Conservation (phyloP, 1,284 basidiomycete genomes). For the Ustilago tritici region DNA sequence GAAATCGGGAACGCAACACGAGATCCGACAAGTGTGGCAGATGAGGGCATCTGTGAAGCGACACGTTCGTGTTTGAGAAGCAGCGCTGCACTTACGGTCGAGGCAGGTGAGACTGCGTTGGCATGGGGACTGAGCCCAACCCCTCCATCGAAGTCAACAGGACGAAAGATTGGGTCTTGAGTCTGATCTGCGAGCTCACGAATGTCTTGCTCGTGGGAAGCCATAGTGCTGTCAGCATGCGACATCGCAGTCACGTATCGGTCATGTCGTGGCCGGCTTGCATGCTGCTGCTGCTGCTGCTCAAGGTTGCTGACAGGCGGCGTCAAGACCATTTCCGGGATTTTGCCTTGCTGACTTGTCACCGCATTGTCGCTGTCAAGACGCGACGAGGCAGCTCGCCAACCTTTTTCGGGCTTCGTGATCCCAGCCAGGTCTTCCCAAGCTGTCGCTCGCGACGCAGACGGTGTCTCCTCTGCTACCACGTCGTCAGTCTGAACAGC, state of each 20-base stretch:
- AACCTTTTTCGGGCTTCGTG: background rate
- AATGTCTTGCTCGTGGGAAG: background rate
- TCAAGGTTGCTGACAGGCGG: background rate
- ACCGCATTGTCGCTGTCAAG: background rate
- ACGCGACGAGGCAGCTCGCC: background rate
- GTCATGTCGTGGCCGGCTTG: slow-evolving; percentile 9
- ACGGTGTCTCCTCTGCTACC: background rate
- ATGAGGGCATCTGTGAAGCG: slow-evolving; percentile 11
- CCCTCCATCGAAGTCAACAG: background rate
- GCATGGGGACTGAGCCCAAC: background rate
- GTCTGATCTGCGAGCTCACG: background rate
- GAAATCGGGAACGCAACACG: slow-evolving; percentile 6
- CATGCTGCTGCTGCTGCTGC: background rate
- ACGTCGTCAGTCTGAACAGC: background rate
- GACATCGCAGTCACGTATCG: slow-evolving; percentile 24
- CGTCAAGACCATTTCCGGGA: background rate
- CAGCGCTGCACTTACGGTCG: slow-evolving; percentile 18
- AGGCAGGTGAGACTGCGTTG: slow-evolving; percentile 9
- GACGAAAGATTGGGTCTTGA: background rate
- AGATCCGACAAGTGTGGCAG: background rate
- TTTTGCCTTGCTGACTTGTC: background rate
- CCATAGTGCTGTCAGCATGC: background rate
- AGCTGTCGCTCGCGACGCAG: slow-evolving; percentile 5
- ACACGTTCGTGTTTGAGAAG: slow-evolving; percentile 19
- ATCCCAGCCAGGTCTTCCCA: slow-evolving; percentile 26